A percentile compares a stretch with the other conserved stretches of the same genome.
Conservation (phyloP, 2,329 filamentous ascomycete species). For the Diaporthe citri region DNA sequence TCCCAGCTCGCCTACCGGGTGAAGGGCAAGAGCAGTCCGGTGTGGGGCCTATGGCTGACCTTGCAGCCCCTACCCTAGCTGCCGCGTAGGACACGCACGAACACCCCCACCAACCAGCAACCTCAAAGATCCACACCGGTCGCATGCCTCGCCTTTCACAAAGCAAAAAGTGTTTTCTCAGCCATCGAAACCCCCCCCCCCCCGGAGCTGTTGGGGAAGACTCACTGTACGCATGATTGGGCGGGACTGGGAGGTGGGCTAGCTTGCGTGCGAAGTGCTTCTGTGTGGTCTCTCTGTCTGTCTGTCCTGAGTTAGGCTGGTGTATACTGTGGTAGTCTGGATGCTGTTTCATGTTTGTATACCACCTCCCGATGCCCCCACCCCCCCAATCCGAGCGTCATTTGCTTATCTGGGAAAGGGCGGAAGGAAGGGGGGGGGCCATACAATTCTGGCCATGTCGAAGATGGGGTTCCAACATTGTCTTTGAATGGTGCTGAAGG, state of each 20-base stretch:
- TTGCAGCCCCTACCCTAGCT: conserved; percentile 27
- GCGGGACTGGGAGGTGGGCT: background rate
- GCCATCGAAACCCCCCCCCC: too few relatives aligned
- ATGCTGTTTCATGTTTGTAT: conserved; percentile 9
- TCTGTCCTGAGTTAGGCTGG: background rate
- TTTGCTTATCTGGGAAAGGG: background rate
- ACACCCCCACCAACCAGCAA: conserved; percentile 34
- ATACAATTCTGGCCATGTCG: background rate
- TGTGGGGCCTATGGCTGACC: conserved; percentile 32
- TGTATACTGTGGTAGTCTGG: conserved; percentile 13
- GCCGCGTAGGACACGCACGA: conserved; percentile 33
- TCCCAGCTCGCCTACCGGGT: conserved; percentile 33
- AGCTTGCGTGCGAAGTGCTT: conserved; percentile 13
- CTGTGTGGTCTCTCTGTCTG: background rate
- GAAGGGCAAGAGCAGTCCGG: conserved; percentile 29
- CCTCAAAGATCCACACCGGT: conserved; percentile 20
- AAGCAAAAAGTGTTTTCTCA: conserved; percentile 11
- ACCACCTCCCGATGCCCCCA: background rate
- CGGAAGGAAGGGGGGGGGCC: background rate
- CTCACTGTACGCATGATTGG: conserved; percentile 6
- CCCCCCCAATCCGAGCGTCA: background rate
- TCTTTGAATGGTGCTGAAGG: background rate
- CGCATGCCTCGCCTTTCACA: conserved; percentile 28
- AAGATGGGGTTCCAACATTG: background rate
- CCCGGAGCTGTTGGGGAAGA: background rate